Percentiles rank a stretch among this genome's conserved stretches.
Conservation (phyloP, 176 grass and related monocot species). For the Sorghum bicolor region DNA sequence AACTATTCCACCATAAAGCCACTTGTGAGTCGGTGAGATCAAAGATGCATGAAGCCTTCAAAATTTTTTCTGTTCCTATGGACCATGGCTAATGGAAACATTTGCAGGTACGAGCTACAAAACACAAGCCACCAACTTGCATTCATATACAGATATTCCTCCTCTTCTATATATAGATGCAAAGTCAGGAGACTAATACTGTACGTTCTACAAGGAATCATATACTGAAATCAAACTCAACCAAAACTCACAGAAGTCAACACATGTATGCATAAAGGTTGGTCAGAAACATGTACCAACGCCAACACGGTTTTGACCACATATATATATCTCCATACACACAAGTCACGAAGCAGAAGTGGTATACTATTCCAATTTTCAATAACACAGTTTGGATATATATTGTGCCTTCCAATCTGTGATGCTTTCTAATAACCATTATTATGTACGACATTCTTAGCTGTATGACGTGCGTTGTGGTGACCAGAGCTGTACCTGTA, state of each 20-base stretch:
- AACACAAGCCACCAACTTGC: conserved; percentile 16
- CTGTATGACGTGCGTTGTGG: conserved; percentile 12
- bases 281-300: neutral
- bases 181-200: neutral
- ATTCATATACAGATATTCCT: neutral
- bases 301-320: neutral
- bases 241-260: conserved; percentile 1
- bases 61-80: conserved; percentile 6
- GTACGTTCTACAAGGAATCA: neutral
- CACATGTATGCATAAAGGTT: neutral
- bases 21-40: conserved; percentile 13
- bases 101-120: conserved; percentile 5
- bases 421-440: neutral
- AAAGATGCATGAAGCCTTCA: conserved; percentile 13
- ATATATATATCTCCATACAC: neutral
- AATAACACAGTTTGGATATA: neutral
- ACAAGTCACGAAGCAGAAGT: neutral
- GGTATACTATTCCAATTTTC: neutral
- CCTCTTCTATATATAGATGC: neutral
- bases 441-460: neutral
- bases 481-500: conserved; percentile 6
- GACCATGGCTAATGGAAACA: neutral
- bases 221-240: neutral
- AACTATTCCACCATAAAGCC: conserved; percentile 13
- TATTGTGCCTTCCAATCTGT: neutral